Evolutionary conservation across 805 yeast genomes (phyloP).

Genomic region (Yamadazyma phyllophila): DNA sequence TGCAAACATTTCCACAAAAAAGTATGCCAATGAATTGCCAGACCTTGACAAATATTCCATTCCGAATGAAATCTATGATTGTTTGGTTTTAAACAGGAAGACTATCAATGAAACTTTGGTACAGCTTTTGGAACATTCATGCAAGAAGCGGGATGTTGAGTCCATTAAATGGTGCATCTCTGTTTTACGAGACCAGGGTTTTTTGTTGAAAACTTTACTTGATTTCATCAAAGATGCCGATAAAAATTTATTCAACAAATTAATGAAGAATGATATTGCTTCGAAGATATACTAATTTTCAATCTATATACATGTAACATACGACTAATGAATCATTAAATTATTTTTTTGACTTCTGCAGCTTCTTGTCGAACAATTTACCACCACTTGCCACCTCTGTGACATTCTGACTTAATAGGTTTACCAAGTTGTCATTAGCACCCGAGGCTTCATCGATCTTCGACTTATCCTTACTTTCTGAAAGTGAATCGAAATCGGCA

Average conservation of each 20-base stretch:
- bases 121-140: conserved; percentile 22
- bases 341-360: conserved; percentile 35
- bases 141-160: conserved; percentile 20
- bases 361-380: conserved; percentile 46
- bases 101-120: conserved; percentile 20
- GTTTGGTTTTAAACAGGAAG: conserved; percentile 7
- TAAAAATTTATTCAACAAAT: not conserved
- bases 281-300: not conserved
- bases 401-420: conserved; percentile 57
- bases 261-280: not conserved
- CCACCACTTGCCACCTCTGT: conserved; percentile 59
- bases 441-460: conserved; percentile 7
- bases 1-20: too few species aligned
- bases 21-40: not conserved
- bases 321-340: not conserved
- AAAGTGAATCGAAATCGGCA: conserved; percentile 31
- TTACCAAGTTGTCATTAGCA: conserved; percentile 51
- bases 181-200: conserved; percentile 30
- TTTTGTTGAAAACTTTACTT: conserved; percentile 18
- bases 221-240: not conserved
- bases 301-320: conserved; percentile 8
- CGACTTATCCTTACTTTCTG: conserved; percentile 14
- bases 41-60: conserved; percentile 4
- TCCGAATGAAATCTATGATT: conserved; percentile 4
- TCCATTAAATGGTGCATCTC: conserved; percentile 28